Conservation (phyloP, 805 yeast species). For the Cyberlindnera saturnus region DNA sequence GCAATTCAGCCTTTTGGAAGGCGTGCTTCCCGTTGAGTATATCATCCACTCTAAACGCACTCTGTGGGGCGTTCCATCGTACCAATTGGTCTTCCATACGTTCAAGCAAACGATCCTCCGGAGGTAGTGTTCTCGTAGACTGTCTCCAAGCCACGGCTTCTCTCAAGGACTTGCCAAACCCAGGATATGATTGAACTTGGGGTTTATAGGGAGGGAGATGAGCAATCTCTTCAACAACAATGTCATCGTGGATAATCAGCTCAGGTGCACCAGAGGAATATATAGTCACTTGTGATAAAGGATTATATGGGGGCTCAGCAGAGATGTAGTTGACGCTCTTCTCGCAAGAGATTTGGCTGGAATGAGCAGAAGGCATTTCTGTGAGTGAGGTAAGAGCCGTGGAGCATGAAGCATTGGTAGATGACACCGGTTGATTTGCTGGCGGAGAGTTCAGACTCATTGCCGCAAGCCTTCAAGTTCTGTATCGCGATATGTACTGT, state of each 20-base stretch:
- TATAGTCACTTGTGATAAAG: no score
- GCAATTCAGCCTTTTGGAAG: conserved; percentile 21
- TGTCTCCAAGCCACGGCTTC: conserved; percentile 25
- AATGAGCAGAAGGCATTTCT: no score
- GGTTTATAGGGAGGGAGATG: conserved; percentile 20
- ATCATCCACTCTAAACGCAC: conserved; percentile 23
- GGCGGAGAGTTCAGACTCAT: no score
- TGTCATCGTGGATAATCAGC: background rate
- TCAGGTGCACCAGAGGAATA: no score
- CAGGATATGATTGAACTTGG: conserved; percentile 3
- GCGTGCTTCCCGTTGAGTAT: conserved; percentile 30
- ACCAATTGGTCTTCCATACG: conserved; percentile 32
- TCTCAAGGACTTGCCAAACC: conserved; percentile 21
- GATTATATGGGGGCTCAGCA: no score
- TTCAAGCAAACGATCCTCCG: conserved; percentile 20
- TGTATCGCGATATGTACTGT: no score
- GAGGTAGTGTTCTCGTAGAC: conserved; percentile 24
- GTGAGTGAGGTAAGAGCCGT: background rate
- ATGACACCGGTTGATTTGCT: no score
- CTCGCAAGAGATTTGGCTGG: no score
- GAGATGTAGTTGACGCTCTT: no score
- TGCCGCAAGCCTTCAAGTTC: no score
- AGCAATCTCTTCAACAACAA: conserved; percentile 6
- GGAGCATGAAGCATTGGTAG: background rate
- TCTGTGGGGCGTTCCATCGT: conserved; percentile 29